Evolutionary conservation across 768 basidiomycete genomes (phyloP).

Genomic region (Boletus tomentosulus): DNA sequence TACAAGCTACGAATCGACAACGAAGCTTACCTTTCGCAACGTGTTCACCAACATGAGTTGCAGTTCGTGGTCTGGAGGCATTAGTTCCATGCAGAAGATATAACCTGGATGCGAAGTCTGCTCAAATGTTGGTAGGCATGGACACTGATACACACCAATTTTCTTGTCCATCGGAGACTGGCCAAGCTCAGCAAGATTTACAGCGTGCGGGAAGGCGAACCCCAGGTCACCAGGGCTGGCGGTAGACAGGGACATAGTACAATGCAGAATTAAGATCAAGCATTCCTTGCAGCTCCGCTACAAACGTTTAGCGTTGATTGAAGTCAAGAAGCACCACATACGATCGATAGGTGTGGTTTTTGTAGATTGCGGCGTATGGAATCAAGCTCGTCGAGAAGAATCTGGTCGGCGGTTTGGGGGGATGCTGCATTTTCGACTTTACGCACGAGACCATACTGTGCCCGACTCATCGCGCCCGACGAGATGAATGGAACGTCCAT

Average conservation of each 20-base stretch:
- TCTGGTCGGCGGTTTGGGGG: conserved; percentile 54
- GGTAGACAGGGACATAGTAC: conserved; percentile 47
- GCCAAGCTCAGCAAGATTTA: conserved; percentile 73
- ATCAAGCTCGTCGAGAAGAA: conserved; percentile 57
- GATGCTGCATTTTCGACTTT: conserved; percentile 63
- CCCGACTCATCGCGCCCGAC: conserved; percentile 72
- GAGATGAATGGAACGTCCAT: conserved; percentile 81
- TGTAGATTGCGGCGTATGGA: conserved; percentile 50
- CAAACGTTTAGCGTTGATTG: neutral
- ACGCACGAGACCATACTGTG: conserved; percentile 72
- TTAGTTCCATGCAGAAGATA: conserved; percentile 69
- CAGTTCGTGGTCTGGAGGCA: conserved; percentile 65
- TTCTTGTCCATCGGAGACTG: conserved; percentile 56
- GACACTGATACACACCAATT: conserved; percentile 44
- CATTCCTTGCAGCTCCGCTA: conserved; percentile 65
- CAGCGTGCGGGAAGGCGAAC: conserved; percentile 72
- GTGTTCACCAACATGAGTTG: conserved; percentile 85
- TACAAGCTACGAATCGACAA: neutral
- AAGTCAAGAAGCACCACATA: conserved; percentile 34
- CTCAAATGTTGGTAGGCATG: neutral
- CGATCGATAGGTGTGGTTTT: conserved; percentile 47
- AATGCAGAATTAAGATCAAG: conserved; percentile 69
- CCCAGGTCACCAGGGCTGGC: conserved; percentile 46
- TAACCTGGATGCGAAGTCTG: conserved; percentile 50
- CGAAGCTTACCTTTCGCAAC: conserved; percentile 59